These are phyloP conservation scores for Graphilbum fragrans DNA, from an alignment of 2,329 filamentous ascomycete species.

Conservation along the genomic window DNA sequence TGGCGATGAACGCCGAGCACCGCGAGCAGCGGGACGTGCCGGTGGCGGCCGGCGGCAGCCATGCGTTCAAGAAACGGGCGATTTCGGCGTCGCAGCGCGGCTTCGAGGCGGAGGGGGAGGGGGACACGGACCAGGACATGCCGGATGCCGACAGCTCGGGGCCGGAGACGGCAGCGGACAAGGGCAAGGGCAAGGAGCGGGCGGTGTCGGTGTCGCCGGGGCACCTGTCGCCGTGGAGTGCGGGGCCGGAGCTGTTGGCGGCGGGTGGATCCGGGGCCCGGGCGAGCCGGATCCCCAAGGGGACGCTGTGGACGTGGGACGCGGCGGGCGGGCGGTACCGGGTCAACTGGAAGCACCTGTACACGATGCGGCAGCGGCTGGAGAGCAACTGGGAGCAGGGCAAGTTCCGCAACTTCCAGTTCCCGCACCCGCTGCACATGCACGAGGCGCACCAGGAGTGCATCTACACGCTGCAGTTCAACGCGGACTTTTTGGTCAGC, in stretches of 20 bases:
- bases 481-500: conserved; percentile 75
- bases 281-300: conserved; percentile 21
- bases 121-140: conserved; percentile 28
- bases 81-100: conserved; percentile 24
- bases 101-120: conserved; percentile 18
- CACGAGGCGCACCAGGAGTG: conserved; percentile 83
- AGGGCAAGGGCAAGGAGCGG: conserved; percentile 24
- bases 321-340: conserved; percentile 37
- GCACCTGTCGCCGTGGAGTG: background rate
- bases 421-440: conserved; percentile 71
- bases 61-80: conserved; percentile 42
- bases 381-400: conserved; percentile 89
- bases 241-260: background rate
- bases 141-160: conserved; percentile 23
- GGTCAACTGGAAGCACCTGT: conserved; percentile 88
- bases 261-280: background rate
- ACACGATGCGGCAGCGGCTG: conserved; percentile 71
- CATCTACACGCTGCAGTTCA: conserved; percentile 90
- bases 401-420: conserved; percentile 73
- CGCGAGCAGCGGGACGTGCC: conserved; percentile 32
- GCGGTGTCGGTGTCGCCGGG: conserved; percentile 11
- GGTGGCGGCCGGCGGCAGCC: conserved; percentile 32
- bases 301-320: conserved; percentile 40
- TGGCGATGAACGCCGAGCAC: conserved; percentile 42
- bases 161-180: conserved; percentile 10